A percentile compares a stretch with the other conserved stretches of the same genome.
Evolutionary conservation across 2,329 filamentous ascomycete species (phyloP).

Genomic region (Xylariales sp.): DNA sequence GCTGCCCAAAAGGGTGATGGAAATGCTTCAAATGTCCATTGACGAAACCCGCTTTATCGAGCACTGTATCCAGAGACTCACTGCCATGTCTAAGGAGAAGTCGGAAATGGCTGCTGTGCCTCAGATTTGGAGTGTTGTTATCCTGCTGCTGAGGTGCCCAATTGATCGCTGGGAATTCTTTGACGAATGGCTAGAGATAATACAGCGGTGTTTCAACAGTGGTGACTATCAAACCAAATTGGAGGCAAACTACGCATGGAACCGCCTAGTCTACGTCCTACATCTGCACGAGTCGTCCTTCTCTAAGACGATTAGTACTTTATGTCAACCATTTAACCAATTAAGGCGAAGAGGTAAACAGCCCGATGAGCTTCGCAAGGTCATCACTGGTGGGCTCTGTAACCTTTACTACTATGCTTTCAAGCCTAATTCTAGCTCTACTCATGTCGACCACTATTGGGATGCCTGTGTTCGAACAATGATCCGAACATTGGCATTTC

Average conservation of each 20-base stretch:
- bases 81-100: conserved; percentile 73
- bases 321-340: conserved; percentile 78
- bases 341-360: conserved; percentile 73
- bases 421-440: conserved; percentile 72
- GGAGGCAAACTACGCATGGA: conserved; percentile 88
- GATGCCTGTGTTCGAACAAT: conserved; percentile 76
- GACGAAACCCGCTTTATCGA: conserved; percentile 74
- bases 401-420: conserved; percentile 87
- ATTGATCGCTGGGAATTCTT: conserved; percentile 79
- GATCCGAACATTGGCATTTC: conserved; percentile 66
- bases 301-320: conserved; percentile 62
- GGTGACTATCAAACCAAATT: conserved; percentile 75
- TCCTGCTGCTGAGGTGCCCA: conserved; percentile 78
- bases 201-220: conserved; percentile 87
- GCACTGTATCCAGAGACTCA: conserved; percentile 74
- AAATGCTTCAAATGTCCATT: conserved; percentile 69
- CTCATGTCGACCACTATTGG: conserved; percentile 83
- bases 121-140: conserved; percentile 87
- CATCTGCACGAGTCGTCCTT: conserved; percentile 71
- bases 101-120: conserved; percentile 76
- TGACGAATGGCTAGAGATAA: conserved; percentile 78
- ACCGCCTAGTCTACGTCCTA: conserved; percentile 81
- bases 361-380: conserved; percentile 66
- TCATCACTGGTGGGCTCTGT: conserved; percentile 76
- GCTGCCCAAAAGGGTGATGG: conserved; percentile 73